Base-by-base conservation (phyloP, 176 grass and related monocot genomes). In the Neostapfia colusana region DNA sequence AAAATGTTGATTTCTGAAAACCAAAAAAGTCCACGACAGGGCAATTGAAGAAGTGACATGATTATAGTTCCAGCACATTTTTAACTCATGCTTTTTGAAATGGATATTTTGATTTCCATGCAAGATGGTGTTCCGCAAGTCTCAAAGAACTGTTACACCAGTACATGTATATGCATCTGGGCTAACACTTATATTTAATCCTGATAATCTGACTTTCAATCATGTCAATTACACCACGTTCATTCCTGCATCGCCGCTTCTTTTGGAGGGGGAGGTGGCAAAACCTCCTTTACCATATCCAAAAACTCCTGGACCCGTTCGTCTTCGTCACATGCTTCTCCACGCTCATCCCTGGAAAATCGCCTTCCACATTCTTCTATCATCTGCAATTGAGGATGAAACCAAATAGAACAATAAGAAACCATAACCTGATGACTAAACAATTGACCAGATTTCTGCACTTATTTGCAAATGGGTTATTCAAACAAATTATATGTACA, bases 291-390 rank as follows among this genome's bases (percentile, higher is more conserved):
- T 31, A 89, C 77, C 37, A 89, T 37, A 39, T 83, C 39, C 67
- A 89, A 24, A 25, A 92, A 67, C 20, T 84, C 83, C 5, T 75
- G 5, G 53, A 77, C 77, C 27, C 81, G 44, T 27, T 79, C 15
- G 0, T 77, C 59, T 39, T 78, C 89, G 0, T 74, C 1, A 3
- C 54, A 37, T 43, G 35, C 4, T 51, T 63, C 54, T 83, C 68
- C 70, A n/a, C 3, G 58, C 3, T 84, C 67, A 0, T 82, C 80
- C 81, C 18, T 86, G 8, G 26, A 25, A 65, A 89, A 80, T 65
- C 86, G 81, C n/a, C 34, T 77, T 3, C 35, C 83, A 7, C 86
- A 92, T 36, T 89, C 65, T 74, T 86, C 83, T 78, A 84, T 31
- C 68, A 89, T 81, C 86, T 89, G 72, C 31, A 43, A 24, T 8